Evolutionary conservation across 495 filamentous ascomycete genomes (phyloP).

Genomic region (Xylaria flabelliformis): DNA sequence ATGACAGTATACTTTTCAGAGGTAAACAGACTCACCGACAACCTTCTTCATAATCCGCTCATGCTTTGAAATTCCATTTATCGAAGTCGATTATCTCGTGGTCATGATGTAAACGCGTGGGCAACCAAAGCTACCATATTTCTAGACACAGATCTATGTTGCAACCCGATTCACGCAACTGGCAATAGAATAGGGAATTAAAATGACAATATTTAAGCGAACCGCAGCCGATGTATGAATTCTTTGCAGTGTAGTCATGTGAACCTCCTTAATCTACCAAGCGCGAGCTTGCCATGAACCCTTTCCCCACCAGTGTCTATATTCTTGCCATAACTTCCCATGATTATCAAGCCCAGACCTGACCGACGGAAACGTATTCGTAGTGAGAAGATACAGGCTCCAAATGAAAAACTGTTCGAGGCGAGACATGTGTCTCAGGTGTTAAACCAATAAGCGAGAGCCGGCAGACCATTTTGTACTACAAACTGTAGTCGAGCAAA

Average conservation of each 20-base stretch:
- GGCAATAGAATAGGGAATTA: background rate
- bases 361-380: background rate
- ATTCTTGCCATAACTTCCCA: background rate
- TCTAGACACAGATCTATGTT: background rate
- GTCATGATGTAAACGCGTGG: background rate
- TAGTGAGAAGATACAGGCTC: background rate
- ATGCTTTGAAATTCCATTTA: background rate
- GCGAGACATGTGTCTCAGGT: background rate
- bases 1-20: background rate
- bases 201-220: background rate
- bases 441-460: conserved; percentile 6
- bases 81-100: background rate
- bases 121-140: background rate
- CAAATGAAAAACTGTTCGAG: background rate
- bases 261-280: background rate
- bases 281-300: background rate
- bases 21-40: background rate
- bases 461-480: background rate
- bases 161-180: background rate
- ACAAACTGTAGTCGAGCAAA: background rate
- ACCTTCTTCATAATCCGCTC: background rate
- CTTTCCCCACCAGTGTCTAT: background rate
- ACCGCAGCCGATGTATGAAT: background rate
- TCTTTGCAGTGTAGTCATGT: background rate
- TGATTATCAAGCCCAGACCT: background rate